A percentile compares a stretch with the other conserved stretches of the same genome.
These are phyloP conservation scores for Monilinia aucupariae DNA, from an alignment of 2,329 filamentous ascomycete species.

Conservation along the genomic window DNA sequence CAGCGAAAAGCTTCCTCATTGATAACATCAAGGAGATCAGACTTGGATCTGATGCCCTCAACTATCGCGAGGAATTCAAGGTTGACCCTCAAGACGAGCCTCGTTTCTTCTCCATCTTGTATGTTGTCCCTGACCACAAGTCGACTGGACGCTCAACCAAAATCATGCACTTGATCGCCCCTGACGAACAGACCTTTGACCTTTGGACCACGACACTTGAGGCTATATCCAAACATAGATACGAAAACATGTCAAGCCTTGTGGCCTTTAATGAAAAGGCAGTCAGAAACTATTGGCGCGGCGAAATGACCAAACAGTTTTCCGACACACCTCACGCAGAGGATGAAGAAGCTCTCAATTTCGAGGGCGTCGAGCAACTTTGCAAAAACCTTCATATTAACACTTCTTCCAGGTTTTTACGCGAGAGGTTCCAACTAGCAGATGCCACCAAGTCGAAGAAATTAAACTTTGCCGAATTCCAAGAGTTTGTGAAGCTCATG, in stretches of 20 bases:
- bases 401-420: conserved; percentile 69
- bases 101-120: conserved; percentile 86
- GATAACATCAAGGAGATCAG: conserved; percentile 93
- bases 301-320: conserved; percentile 69
- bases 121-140: conserved; percentile 64
- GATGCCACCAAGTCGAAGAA: conserved; percentile 59
- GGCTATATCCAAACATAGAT: conserved; percentile 76
- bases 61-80: conserved; percentile 80
- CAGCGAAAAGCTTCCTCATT: conserved; percentile 82
- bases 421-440: conserved; percentile 66
- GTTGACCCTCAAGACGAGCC: conserved; percentile 61
- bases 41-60: conserved; percentile 74
- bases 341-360: conserved; percentile 67
- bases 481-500: conserved; percentile 74
- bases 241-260: conserved; percentile 84
- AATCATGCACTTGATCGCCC: conserved; percentile 80
- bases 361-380: conserved; percentile 72
- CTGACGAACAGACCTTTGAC: conserved; percentile 63
- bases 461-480: conserved; percentile 76
- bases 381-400: conserved; percentile 92
- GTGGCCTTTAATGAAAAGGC: conserved; percentile 80
- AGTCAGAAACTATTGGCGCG: conserved; percentile 77
- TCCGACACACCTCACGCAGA: conserved; percentile 45
- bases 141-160: conserved; percentile 67
- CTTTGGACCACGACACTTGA: conserved; percentile 83